Base-by-base conservation (phyloP, 345 rosid species). In the Durio zibethinus region DNA sequence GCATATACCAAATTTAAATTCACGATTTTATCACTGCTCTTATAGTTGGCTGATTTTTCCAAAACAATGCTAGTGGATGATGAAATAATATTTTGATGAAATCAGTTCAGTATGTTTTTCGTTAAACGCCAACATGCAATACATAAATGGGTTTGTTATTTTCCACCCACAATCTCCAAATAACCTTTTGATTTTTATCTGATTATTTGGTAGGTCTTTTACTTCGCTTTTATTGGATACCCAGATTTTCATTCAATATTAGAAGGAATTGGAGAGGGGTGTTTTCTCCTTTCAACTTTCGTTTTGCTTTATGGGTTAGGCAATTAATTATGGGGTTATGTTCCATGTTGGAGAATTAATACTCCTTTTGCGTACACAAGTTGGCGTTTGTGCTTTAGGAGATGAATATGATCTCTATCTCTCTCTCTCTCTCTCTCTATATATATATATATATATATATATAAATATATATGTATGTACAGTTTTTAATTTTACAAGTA, bases 21-120 rank as follows among this genome's bases (percentile, higher is more conserved):
- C 11, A 33, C 18, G 7, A 11, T 50, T n/a, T 45, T n/a, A n/a
- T n/a, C 2, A 4, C 16, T 73, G 48, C 27, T 25, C 18, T 38
- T 80, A 76, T 70, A 50, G 57, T 57, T 79, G 29, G 47, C 56
- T 7, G 63, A 48, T 29, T 31, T 71, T 64, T 63, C 14, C 12
- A 20, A 31, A 38, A 72, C 53, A 18, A 21, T 21, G 18, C 21
- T 16, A 59, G 21, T 62, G 67, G 36, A 31, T 52, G 29, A 50
- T 5, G 21, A 48, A 7, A 73, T 4, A 10, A 62, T 56, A 45
- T 62, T 4, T 11, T 27, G 15, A 21, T 61, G 60, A n/a, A 67
- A 54, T 54, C 35, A 56, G 12, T 50, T n/a, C 16, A 27, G 16
- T 15, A 10, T 70, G 60, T 47, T 50, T 21, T 45, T 36, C 20